Percentiles rank a stretch among this genome's conserved stretches.
phyloP scores from a whole-genome alignment of 352 stramenopile species.

The Paralagenidium karlingii region DNA sequence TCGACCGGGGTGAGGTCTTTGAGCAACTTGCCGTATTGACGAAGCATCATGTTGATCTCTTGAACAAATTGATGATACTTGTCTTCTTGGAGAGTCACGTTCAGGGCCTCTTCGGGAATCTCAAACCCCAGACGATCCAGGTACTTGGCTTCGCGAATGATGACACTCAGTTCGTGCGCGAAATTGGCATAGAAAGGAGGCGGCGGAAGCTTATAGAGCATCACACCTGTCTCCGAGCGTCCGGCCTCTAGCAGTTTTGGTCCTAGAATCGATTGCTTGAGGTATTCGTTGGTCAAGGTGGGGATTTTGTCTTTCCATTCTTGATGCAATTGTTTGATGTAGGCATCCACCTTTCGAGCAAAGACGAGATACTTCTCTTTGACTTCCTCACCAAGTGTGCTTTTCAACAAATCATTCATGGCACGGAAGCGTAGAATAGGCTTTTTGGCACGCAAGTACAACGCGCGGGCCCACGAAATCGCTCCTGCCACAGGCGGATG shows the following conservation, averaged over 20 bases:
- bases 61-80: slow-evolving; percentile 94
- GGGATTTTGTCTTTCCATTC: slow-evolving; percentile 88
- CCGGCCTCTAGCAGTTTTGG: slow-evolving; percentile 62
- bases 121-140: slow-evolving; percentile 92
- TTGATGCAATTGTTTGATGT: slow-evolving; percentile 87
- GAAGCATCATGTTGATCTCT: slow-evolving; percentile 85
- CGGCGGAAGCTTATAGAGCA: slow-evolving; percentile 73
- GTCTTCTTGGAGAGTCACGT: slow-evolving; percentile 93
- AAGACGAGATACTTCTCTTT: slow-evolving; percentile 93
- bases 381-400: slow-evolving; percentile 82
- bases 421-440: slow-evolving; percentile 90
- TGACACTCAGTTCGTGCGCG: slow-evolving; percentile 82
- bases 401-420: slow-evolving; percentile 89
- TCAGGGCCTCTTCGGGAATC: slow-evolving; percentile 89
- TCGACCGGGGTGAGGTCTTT: slow-evolving; percentile 81
- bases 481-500: slow-evolving; percentile 82
- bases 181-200: slow-evolving; percentile 93
- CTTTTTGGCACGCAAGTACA: slow-evolving; percentile 89
- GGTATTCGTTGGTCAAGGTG: slow-evolving; percentile 82
- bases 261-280: slow-evolving; percentile 89
- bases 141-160: slow-evolving; percentile 95
- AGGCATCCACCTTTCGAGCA: slow-evolving; percentile 84
- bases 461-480: slow-evolving; percentile 68
- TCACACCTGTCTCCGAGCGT: slow-evolving; percentile 61
- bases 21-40: slow-evolving; percentile 83